Evolutionary conservation across 164 flowering plant genomes (phyloP).

Genomic region (Platanus orientalis): DNA sequence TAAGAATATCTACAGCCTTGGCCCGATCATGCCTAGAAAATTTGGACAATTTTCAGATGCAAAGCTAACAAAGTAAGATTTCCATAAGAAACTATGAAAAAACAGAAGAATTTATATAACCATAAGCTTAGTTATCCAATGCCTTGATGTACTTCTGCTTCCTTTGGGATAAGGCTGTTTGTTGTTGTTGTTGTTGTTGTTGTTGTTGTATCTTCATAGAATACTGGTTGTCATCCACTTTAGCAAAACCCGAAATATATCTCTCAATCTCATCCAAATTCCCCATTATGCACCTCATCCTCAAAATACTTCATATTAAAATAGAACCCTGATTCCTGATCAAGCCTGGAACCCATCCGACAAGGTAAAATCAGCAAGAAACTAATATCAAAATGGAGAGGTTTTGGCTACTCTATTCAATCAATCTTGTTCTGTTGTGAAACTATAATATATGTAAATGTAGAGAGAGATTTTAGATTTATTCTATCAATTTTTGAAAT

Average conservation of each 20-base stretch:
- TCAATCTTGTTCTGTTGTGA: too few species aligned
- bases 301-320: too few species aligned
- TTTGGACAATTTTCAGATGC: not conserved
- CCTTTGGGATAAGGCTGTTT: too few species aligned
- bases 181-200: too few species aligned
- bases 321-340: constrained; percentile 49
- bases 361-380: not conserved
- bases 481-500: too few species aligned
- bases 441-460: too few species aligned
- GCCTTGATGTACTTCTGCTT: constrained; percentile 63
- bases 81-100: not conserved
- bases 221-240: too few species aligned
- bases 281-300: constrained; percentile 42
- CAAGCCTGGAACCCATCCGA: constrained; percentile 31
- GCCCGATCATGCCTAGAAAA: constrained; percentile 36
- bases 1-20: too few species aligned
- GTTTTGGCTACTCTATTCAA: too few species aligned
- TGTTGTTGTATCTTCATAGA: constrained; percentile 52
- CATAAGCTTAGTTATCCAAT: constrained; percentile 41
- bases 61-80: not conserved
- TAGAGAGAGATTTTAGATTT: too few species aligned
- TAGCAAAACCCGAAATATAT: constrained; percentile 54
- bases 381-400: not conserved
- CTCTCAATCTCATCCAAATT: constrained; percentile 53
- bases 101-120: not conserved